phyloP scores from a whole-genome alignment of 2,329 filamentous ascomycete species.

The Colletotrichum incanum region DNA sequence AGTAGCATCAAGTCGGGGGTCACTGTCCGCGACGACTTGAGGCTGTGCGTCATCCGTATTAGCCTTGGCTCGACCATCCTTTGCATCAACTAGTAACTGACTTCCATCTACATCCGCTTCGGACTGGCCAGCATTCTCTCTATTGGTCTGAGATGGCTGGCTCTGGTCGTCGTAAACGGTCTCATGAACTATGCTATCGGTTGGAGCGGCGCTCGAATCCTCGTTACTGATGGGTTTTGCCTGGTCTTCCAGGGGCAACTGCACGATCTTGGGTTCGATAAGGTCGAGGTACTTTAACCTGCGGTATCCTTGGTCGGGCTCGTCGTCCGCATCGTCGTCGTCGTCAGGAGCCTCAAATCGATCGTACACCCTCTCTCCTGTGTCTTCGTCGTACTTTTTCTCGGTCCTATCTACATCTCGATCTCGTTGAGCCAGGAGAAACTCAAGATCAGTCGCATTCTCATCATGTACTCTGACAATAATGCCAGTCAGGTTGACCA shows the following conservation, averaged over 20 bases:
- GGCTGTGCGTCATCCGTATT: slow-evolving; percentile 33
- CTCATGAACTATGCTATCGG: slow-evolving; percentile 47
- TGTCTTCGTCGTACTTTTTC: slow-evolving; percentile 74
- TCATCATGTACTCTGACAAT: slow-evolving; percentile 70
- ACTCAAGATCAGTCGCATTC: slow-evolving; percentile 66
- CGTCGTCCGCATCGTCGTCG: slow-evolving; percentile 70
- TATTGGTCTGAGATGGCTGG: slow-evolving; percentile 24
- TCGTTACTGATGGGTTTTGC: slow-evolving; percentile 45
- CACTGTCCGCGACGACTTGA: neutral
- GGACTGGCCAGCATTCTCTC: slow-evolving; percentile 39
- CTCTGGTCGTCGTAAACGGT: slow-evolving; percentile 42
- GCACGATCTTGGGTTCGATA: slow-evolving; percentile 77
- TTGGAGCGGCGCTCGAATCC: slow-evolving; percentile 35
- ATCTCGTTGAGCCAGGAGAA: slow-evolving; percentile 81
- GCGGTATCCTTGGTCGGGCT: slow-evolving; percentile 73
- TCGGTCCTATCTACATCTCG: slow-evolving; percentile 69
- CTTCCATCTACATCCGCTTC: slow-evolving; percentile 48
- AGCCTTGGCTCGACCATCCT: slow-evolving; percentile 38
- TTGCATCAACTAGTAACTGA: slow-evolving; percentile 48
- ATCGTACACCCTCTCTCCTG: slow-evolving; percentile 81
- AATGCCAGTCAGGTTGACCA: slow-evolving; percentile 77
- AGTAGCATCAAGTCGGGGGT: neutral
- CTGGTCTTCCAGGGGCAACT: slow-evolving; percentile 50
- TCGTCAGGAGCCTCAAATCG: slow-evolving; percentile 83
- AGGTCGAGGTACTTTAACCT: slow-evolving; percentile 74